Evolutionary conservation across 345 rosid genomes (phyloP).

Genomic region (Populus simonii): DNA sequence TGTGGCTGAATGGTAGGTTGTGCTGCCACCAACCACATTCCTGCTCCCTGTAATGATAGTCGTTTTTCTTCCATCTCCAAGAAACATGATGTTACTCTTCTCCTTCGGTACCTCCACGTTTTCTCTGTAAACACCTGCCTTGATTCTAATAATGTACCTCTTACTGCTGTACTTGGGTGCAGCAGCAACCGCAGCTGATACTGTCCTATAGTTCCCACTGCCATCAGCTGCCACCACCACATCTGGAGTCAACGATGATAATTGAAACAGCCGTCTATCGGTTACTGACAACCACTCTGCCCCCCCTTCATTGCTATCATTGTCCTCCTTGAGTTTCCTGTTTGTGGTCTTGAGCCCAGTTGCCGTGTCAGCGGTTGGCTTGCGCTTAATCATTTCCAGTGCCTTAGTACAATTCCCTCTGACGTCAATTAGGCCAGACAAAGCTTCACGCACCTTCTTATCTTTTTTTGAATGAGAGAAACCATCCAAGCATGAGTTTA

Average conservation of each 20-base stretch:
- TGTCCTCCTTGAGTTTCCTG: conserved; percentile 46
- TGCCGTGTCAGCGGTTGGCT: conserved; percentile 51
- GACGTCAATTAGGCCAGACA: conserved; percentile 41
- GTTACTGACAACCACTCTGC: conserved; percentile 65
- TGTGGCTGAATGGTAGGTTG: conserved; percentile 88
- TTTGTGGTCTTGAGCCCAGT: conserved; percentile 22
- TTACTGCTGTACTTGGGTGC: conserved; percentile 58
- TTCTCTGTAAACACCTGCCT: conserved; percentile 73
- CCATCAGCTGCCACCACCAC: conserved; percentile 85
- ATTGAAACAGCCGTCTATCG: conserved; percentile 67
- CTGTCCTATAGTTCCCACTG: conserved; percentile 56
- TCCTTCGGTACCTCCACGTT: conserved; percentile 75
- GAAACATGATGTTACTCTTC: conserved; percentile 71
- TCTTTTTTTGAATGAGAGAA: conserved; percentile 57
- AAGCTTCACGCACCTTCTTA: conserved; percentile 34
- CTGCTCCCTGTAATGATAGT: conserved; percentile 71
- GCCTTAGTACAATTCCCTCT: conserved; percentile 51
- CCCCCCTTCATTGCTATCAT: conserved; percentile 29
- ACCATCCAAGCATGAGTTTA: conserved; percentile 76
- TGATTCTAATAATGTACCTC: conserved; percentile 65
- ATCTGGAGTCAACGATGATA: conserved; percentile 47
- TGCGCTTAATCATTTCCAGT: conserved; percentile 48
- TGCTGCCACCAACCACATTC: conserved; percentile 71
- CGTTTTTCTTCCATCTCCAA: conserved; percentile 69
- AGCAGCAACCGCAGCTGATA: conserved; percentile 63